Evolutionary conservation across 2,329 filamentous ascomycete species (phyloP), one percentile per base, ranked within the genome.

Genomic region (Madurella mycetomatis): DNA sequence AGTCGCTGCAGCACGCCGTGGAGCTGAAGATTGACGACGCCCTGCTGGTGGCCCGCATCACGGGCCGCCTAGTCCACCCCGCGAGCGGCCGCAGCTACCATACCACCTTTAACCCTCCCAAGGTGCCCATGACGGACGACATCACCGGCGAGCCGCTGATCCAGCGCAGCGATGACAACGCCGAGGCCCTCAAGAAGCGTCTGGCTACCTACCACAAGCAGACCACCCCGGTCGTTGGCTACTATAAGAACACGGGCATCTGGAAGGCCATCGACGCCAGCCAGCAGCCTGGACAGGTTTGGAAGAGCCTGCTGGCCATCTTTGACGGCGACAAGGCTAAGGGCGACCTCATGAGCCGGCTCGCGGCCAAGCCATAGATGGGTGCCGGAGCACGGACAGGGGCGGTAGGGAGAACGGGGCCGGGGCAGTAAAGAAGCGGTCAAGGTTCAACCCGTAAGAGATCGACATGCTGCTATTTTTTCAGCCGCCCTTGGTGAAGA

Each of bases 91-190:
- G 94, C 69, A 91, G 89, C 64, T 99, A 99, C 80, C 94, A 99
- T 85, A 94, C 87, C 76, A 88, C 94, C 73, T 99, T 99, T 86
- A 97, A 96, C 84, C 94, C 94, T 49, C 94, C 94, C 67, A 96
- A 96, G 84, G 76, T 84, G 66, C 68, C 82, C 62, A 97, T 97
- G 94, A 95, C 85, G 71, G 94, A 99, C 74, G 94, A 99, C 73
- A 75, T 96, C 64, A 97, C 94, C 17, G 94, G 94, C 73, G 94
- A 99, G 81, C 92, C 92, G 47, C 81, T 99, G 64, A 88, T 97
- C 67, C 94, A 97, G 80, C 87, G 94, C 67, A 92, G 88, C 63
- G 94, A 99, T 72, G 94, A 99, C 79, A 99, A 97, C 73, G 92
- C 89, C 65, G 92, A 92, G 9, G 90, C 94, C 43, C 83, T 99